Evolutionary conservation across 352 stramenopile species (phyloP), one percentile per base, ranked within the genome.

Genomic region (Blastocystis sp.): DNA sequence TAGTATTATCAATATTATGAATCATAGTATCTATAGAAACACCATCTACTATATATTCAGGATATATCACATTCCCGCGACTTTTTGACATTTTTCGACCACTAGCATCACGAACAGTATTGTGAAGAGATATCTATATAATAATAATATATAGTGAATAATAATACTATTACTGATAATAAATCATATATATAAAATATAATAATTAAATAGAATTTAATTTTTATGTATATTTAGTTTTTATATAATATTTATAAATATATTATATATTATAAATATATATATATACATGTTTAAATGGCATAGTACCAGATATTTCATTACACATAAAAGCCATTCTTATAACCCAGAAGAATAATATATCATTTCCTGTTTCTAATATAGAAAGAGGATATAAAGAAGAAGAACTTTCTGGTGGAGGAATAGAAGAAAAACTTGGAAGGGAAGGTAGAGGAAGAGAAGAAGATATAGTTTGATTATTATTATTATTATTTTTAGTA

Each of bases 41-140:
- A 9, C 57, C 57, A 28, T 75, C 72, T 11, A 89, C 80, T 28
- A 80, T 83, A 56, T 95, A 83, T 0, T 97, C 69, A 19, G 88
- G 88, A 70, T 95, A 88, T 19, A 96, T 80, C 0, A 97, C 89
- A 70, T 98, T 98, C 25, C 90, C 91, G 65, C 95, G 86, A 55
- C 83, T 95, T 75, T 97, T 98, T 19, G 87, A 96, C 91, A 98
- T 97, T 74, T 98, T 98, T 56, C 75, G 86, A n/a, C 88, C 89
- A 70, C 93, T 86, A 62, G 85, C 89, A 74, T 95, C 91, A 42
- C 88, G 81, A 41, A 98, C 89, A 70, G 96, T 89, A 52, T 86
- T 88, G 78, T 96, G 88, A 35, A 96, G 67, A 67, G 93, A 95
- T 45, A 96, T n/a, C n/a, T n/a, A n/a, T n/a, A n/a, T n/a, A n/a